phyloP scores from a whole-genome alignment of 768 basidiomycete species.

The Strobilomyces echinocephalus region DNA sequence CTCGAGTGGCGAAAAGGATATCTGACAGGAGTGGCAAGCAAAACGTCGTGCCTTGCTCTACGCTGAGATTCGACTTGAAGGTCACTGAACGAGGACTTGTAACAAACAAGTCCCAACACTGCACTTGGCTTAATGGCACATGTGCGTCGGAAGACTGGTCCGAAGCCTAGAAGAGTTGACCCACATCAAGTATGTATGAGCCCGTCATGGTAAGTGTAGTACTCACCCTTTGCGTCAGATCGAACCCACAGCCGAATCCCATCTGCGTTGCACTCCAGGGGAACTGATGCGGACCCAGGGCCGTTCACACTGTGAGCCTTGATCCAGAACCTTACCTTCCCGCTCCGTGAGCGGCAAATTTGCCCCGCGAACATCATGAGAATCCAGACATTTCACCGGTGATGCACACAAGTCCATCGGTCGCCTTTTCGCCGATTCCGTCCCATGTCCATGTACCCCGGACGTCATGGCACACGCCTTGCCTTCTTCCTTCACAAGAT shows the following conservation, averaged over 20 bases:
- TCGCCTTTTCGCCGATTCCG: constrained; percentile 14
- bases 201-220: background rate
- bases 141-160: background rate
- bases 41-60: background rate
- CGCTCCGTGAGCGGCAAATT: constrained; percentile 1
- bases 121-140: background rate
- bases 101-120: constrained; percentile 12
- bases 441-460: background rate
- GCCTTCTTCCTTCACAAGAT: constrained; percentile 25
- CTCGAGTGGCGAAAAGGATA: background rate
- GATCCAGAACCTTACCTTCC: constrained; percentile 15
- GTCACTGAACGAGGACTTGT: background rate
- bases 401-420: constrained; percentile 6
- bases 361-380: constrained; percentile 10
- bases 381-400: constrained; percentile 10
- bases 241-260: background rate
- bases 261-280: constrained; percentile 5
- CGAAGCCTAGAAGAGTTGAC: background rate
- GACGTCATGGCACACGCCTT: constrained; percentile 18
- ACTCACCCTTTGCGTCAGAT: background rate
- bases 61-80: background rate
- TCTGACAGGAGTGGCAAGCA: background rate
- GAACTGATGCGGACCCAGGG: background rate
- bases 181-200: background rate
- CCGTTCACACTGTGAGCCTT: constrained; percentile 10